Base-by-base conservation (phyloP, 2,329 filamentous ascomycete species). In the Phoma herbarum region DNA sequence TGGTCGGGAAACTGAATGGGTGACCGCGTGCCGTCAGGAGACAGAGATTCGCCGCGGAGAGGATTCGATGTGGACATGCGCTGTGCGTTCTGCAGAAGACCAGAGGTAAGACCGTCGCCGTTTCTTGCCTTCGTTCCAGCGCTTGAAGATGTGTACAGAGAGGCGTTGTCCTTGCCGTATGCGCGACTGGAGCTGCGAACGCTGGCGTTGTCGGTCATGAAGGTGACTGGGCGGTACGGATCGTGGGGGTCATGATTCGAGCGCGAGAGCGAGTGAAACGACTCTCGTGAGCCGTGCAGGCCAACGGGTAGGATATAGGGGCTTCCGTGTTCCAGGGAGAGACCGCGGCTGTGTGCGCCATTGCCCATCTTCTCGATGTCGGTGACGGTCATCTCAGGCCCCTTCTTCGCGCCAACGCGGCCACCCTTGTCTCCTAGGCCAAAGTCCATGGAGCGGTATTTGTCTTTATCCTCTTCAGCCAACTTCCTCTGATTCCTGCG, bases 241-340 rank as follows among this genome's bases (percentile, higher is more conserved):
- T 97, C 94, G 69, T 96, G 90, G 52, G 88, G 85, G 65, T 87
- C 85, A 56, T 88, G 84, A 44, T 94, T 84, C 2, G 89, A 90
- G 52, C 90, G 88, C 25, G 93, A 91, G 64, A 98, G 82, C 2
- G 93, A 96, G 75, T 93, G 88, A 62, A 98, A 83, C 5, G 94
- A 97, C 66, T 97, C 93, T 43, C 87, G 86, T 1, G 94, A 97
- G 71, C 86, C 84, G 41, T 95, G 88, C 20, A 94, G 73, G 53
- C 87, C 88, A 1, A 91, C 91, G 4, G 95, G 93, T n/a, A 98
- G 84, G n/a, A 99, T 85, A 75, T 98, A 99, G 2, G 95, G 95
- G 68, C 89, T 95, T 31, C 86, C 87, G 46, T 93, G 83, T 62
- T 87, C 85, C 69, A 88, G 76, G 16, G 86, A 88, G 62, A 88